These are phyloP conservation scores for Dendrobium nobile DNA, from an alignment of 106 monocot species.

Conservation along the genomic window DNA sequence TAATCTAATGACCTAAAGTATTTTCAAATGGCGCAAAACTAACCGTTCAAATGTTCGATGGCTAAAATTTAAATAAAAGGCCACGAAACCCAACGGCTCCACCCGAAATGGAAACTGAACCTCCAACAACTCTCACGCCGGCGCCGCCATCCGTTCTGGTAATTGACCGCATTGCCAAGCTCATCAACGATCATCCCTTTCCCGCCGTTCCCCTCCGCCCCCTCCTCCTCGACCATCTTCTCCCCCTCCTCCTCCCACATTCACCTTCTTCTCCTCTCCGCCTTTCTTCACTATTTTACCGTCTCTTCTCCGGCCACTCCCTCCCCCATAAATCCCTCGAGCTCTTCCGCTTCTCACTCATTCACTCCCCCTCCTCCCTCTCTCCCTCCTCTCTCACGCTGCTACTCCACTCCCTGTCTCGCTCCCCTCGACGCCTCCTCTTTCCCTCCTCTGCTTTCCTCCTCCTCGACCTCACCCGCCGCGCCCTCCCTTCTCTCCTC, in stretches of 20 bases:
- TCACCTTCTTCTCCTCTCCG: slow-evolving; percentile 5
- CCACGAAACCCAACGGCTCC: too few relatives aligned
- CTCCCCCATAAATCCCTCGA: not conserved
- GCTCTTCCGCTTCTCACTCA: slow-evolving; percentile 13
- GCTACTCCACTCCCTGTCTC: slow-evolving; percentile 13
- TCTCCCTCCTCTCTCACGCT: slow-evolving; percentile 3
- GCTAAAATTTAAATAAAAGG: too few relatives aligned
- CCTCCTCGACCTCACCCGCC: slow-evolving; percentile 6
- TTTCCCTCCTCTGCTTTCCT: slow-evolving; percentile 17
- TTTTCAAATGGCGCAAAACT: too few relatives aligned
- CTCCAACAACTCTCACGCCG: not conserved
- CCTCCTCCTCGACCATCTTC: not conserved
- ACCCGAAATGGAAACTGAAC: not conserved
- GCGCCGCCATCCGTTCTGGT: slow-evolving; percentile 1
- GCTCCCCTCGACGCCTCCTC: slow-evolving; percentile 10
- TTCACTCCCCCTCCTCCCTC: slow-evolving; percentile 5
- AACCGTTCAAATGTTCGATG: too few relatives aligned
- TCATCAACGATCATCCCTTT: slow-evolving; percentile 18
- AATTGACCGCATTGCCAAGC: slow-evolving; percentile 17
- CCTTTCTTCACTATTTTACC: slow-evolving; percentile 6
- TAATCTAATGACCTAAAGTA: too few relatives aligned
- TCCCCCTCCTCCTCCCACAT: slow-evolving; percentile 2
- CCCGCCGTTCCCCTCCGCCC: slow-evolving; percentile 11
- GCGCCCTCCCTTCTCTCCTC: slow-evolving; percentile 16
- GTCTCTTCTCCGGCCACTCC: slow-evolving; percentile 5